Base-by-base conservation (phyloP, 2,329 filamentous ascomycete species). In the Aspergillus tanneri region DNA sequence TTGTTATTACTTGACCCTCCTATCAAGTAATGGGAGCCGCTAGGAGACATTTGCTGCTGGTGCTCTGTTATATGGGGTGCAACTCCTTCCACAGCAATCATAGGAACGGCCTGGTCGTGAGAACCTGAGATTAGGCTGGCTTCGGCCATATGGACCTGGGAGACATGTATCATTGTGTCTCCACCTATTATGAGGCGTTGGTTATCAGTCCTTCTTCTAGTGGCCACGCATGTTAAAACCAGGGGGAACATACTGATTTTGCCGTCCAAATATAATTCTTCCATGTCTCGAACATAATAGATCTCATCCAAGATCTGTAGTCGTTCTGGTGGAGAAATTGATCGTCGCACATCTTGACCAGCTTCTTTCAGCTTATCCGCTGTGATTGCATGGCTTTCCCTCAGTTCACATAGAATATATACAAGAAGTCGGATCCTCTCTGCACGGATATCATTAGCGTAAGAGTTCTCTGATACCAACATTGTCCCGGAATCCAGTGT, bases 231-330 rank as follows among this genome's bases (percentile, higher is more conserved):
- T 3, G 7, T 5, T 18, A 4, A 10, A 8, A 28, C 9, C 18
- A 16, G 12, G n/a, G 14, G 30, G 9, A 3, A 52, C 58, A 35
- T 61, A 72, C 71, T 67, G 34, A 67, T 66, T 43, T 67, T 58
- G 16, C 68, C 69, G 9, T 67, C 61, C 14, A 67, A 43, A 37
- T 65, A 71, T 6, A 65, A 58, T 42, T 72, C 70, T 52, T 73
- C 69, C 54, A 64, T 62, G 32, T 65, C 61, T 32, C 70, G 61
- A 14, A 72, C 67, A 18, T 61, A 60, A 52, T 70, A 72, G 16
- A 72, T 65, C 53, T 74, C 71, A 32, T 72, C 69, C 24, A 74
- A 47, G 19, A 74, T 63, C 10, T 63, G 57, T 27, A 67, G 49
- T 10, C 68, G 62, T 38, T 68, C 67, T 9, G 53, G 49, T 4